Percentiles rank a stretch among this genome's conserved stretches.
Conservation (phyloP, 2,329 filamentous ascomycete genomes). For the Colletotrichum caudatum region DNA sequence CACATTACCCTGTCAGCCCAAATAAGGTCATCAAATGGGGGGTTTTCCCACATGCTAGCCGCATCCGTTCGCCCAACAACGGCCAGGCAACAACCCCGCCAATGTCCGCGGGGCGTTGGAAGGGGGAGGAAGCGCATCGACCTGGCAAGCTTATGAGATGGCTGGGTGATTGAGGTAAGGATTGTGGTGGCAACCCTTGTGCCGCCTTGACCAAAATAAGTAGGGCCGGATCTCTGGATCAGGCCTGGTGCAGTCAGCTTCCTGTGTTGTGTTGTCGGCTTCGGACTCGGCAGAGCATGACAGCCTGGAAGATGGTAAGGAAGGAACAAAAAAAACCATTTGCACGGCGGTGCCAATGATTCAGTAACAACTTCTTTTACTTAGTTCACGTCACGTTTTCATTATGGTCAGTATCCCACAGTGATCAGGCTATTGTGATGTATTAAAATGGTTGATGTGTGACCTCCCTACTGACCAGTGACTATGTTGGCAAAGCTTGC, state of each 20-base stretch:
- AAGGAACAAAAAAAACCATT: background rate
- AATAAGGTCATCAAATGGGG: background rate
- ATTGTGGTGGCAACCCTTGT: background rate
- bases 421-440: background rate
- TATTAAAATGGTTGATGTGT: too few species aligned
- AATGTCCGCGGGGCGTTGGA: constrained; percentile 3
- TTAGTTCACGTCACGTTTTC: background rate
- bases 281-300: background rate
- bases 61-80: constrained; percentile 19
- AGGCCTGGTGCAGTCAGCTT: background rate
- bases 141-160: constrained; percentile 1
- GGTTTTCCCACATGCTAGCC: constrained; percentile 1
- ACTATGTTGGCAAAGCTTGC: too few species aligned
- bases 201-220: background rate
- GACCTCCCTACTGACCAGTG: too few species aligned
- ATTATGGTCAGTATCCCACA: background rate
- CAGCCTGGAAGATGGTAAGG: background rate
- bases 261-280: background rate
- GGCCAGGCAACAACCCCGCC: constrained; percentile 27
- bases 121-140: constrained; percentile 4
- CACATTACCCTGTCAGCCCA: constrained; percentile 11
- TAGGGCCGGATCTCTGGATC: background rate
- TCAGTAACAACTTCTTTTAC: background rate
- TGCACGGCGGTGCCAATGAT: background rate
- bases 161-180: background rate